These are phyloP conservation scores for Bipolaris victoriae DNA, from an alignment of 2,329 filamentous ascomycete genomes.

Conservation along the genomic window DNA sequence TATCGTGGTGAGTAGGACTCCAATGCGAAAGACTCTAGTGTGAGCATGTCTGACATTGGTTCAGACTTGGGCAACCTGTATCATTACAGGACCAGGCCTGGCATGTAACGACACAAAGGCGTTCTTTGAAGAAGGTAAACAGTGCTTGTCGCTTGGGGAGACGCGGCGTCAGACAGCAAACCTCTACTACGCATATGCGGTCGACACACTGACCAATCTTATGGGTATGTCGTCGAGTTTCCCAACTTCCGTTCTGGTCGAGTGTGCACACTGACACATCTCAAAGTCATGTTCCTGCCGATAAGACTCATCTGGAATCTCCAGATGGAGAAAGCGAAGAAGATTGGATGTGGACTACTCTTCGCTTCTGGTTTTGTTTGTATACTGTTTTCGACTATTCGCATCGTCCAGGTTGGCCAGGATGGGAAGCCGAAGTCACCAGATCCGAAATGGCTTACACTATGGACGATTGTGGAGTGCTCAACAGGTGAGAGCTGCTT, in stretches of 20 bases:
- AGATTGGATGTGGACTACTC: slow-evolving; percentile 40
- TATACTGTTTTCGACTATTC: slow-evolving; percentile 35
- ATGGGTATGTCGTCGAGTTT: slow-evolving; percentile 33
- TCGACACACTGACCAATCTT: slow-evolving; percentile 47
- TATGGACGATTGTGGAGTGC: slow-evolving; percentile 48
- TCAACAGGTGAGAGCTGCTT: slow-evolving; percentile 38
- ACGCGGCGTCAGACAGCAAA: slow-evolving; percentile 40
- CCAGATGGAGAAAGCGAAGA: slow-evolving; percentile 43
- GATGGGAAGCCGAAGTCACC: slow-evolving; percentile 35
- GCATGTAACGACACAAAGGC: slow-evolving; percentile 36
- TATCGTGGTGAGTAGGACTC: slow-evolving; percentile 36
- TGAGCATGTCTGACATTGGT: slow-evolving; percentile 3
- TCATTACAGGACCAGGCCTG: slow-evolving; percentile 47
- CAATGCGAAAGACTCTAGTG: background rate
- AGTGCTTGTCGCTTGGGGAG: slow-evolving; percentile 38
- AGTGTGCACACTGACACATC: background rate
- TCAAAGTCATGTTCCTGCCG: slow-evolving; percentile 48
- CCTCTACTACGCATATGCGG: slow-evolving; percentile 46
- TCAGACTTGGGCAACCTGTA: slow-evolving; percentile 47
- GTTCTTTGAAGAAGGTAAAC: slow-evolving; percentile 36
- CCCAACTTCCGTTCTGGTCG: too few relatives aligned
- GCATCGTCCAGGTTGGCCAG: slow-evolving; percentile 43
- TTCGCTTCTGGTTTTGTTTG: slow-evolving; percentile 37
- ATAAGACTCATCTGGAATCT: slow-evolving; percentile 48
- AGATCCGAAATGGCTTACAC: slow-evolving; percentile 44